Evolutionary conservation across 2,329 filamentous ascomycete genomes (phyloP), one percentile per base, ranked within the genome.

Genomic region (Curvularia sp.): DNA sequence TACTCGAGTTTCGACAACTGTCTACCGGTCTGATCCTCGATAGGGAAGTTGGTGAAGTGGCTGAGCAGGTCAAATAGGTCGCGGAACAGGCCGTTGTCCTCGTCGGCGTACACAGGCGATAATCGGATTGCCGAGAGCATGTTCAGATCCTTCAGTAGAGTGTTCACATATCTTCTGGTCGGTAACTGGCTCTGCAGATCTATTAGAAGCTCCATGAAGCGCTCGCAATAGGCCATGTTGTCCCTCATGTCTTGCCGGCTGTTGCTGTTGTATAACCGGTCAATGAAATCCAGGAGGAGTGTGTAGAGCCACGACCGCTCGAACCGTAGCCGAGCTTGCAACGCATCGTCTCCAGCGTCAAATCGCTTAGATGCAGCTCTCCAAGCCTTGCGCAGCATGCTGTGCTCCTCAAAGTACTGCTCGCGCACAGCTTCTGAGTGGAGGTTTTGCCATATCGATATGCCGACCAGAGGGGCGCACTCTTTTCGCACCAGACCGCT

Each of bases 281-380:
- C 84, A 30, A 97, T 74, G 69, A 98, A 97, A 71, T 96, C 90
- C 31, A 97, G 78, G 0, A 95, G 81, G 66, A 98, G 83, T 3
- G 91, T 89, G 73, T 93, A 97, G 10, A 99, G 83, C 96, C 95
- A 99, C 44, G 91, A 91, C 55, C 96, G 86, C 78, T 99, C 95
- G 68, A 99, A 97, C 24, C 91, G 88, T 65, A 98, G 81, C 53
- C 89, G 88, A 15, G 90, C 88, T 74, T 97, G 93, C 0, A 86
- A 86, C 4, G 84, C 79, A 59, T 94, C 90, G 75, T 98, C 94
- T 51, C 90, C 91, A 38, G 90, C 88, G 61, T 98, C 93, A 67
- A 91, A 97, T 64, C 93, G 86, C 80, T 96, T 97, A 20, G 84
- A 85, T 1, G 93, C 85, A 8, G 93, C 92, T 69, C 92, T 89